Conservation (phyloP, 139 green algal species). For the Tetraselmis chui region DNA sequence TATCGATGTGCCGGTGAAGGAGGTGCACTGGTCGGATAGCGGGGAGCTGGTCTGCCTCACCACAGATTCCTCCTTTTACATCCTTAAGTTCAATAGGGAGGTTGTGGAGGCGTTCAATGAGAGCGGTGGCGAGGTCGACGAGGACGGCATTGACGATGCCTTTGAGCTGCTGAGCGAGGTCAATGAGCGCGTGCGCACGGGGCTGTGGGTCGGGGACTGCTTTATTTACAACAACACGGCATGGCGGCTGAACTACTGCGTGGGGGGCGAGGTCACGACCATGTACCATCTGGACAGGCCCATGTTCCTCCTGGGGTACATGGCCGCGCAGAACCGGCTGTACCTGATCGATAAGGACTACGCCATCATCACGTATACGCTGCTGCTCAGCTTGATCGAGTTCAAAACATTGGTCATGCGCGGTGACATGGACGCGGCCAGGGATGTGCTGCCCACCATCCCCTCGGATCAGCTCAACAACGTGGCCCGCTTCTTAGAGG, state of each 20-base stretch:
- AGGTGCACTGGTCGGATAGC: slow-evolving; percentile 82
- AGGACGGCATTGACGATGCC: slow-evolving; percentile 92
- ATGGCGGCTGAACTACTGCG: slow-evolving; percentile 96
- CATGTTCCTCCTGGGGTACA: slow-evolving; percentile 43
- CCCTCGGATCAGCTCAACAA: slow-evolving; percentile 69
- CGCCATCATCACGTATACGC: slow-evolving; percentile 69
- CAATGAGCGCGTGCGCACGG: slow-evolving; percentile 56
- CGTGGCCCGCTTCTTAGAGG: slow-evolving; percentile 92
- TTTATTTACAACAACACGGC: slow-evolving; percentile 96
- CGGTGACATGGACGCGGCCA: slow-evolving; percentile 38
- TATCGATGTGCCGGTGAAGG: slow-evolving; percentile 81
- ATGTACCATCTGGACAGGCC: slow-evolving; percentile 93
- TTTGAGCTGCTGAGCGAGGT: slow-evolving; percentile 96
- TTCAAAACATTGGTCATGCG: slow-evolving; percentile 53
- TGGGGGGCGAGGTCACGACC: slow-evolving; percentile 95
- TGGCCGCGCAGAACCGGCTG: not conserved
- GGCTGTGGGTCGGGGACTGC: slow-evolving; percentile 89
- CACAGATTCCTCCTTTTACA: slow-evolving; percentile 75
- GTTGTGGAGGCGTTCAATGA: slow-evolving; percentile 43
- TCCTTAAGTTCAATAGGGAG: slow-evolving; percentile 70
- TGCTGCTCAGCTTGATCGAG: slow-evolving; percentile 50
- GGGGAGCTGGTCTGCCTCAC: slow-evolving; percentile 80
- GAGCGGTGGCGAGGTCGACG: slow-evolving; percentile 52
- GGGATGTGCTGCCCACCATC: slow-evolving; percentile 48
- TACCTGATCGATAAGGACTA: slow-evolving; percentile 25